Conservation (phyloP, 805 yeast species). For the Sporopachydermia quercuum region DNA sequence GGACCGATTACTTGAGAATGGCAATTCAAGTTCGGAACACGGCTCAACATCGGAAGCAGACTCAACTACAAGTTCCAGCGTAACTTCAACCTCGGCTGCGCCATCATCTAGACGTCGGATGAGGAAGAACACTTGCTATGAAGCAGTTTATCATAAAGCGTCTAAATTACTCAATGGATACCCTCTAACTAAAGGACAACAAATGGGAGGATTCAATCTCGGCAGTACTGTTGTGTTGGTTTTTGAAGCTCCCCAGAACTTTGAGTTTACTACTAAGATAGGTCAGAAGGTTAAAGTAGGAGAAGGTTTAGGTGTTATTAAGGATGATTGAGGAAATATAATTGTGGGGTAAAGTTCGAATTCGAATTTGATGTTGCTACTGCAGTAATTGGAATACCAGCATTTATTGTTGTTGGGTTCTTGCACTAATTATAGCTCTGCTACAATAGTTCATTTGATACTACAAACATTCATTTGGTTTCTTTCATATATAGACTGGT, state of each 20-base stretch:
- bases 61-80: background rate
- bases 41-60: background rate
- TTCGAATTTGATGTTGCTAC: background rate
- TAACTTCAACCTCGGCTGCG: too few relatives aligned
- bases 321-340: too few relatives aligned
- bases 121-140: constrained; percentile 74
- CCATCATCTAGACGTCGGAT: constrained; percentile 13
- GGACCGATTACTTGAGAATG: background rate
- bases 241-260: constrained; percentile 84
- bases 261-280: constrained; percentile 49
- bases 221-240: constrained; percentile 96
- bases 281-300: constrained; percentile 85
- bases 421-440: background rate
- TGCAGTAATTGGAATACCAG: background rate
- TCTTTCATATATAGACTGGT: too few relatives aligned
- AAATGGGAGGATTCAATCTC: constrained; percentile 92
- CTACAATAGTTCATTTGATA: too few relatives aligned
- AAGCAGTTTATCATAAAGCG: constrained; percentile 81
- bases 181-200: constrained; percentile 83
- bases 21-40: background rate
- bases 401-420: background rate
- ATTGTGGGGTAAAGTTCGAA: background rate
- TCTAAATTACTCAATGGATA: constrained; percentile 65
- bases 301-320: constrained; percentile 45
- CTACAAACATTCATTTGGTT: too few relatives aligned